Base-by-base conservation (phyloP, 345 rosid species). In the Eucalyptus curtisii region DNA sequence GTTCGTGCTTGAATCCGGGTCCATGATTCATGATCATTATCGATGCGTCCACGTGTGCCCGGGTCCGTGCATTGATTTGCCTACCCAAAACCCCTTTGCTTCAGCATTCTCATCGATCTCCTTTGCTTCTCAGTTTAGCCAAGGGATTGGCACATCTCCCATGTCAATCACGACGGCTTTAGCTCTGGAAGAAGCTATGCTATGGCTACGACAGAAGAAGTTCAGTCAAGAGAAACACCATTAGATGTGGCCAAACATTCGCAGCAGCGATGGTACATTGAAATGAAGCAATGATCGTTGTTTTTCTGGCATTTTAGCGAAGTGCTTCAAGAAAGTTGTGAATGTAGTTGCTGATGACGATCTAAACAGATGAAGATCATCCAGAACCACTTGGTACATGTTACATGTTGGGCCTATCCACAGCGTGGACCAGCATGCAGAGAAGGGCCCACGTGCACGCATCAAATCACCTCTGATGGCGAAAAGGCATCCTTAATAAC, bases 341-440 rank as follows among this genome's bases (percentile, higher is more conserved):
- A 61, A 57, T 13, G 31, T 10, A 61, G 68, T 13, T 13, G 12
- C 8, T 10, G 31, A n/a, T 30, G 68, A 61, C 30, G 17, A 30
- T 61, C 33, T 13, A 27, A 13, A 61, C 33, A 12, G 8, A n/a
- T 12, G 13, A 10, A 25, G 53, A 10, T 25, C 49, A 48, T 48
- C 4, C 5, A 15, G 2, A 48, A 48, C 55, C 22, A 50, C 55
- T 16, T 17, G 22, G 17, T 17, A 50, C 22, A 50, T 71, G 45
- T 16, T 33, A 87, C 92, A 92, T 93, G 44, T 89, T 89, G 15
- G 93, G 93, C 31, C 94, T 90, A 13, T 88, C 57, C 15, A 55
- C 57, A 16, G 44, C 53, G 31, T 90, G 86, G 76, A 89, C 91
- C 55, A 88, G 93, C 22, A 91, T 91, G 82, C 93, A 89, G 27